Percentiles rank a stretch among this genome's conserved stretches.
phyloP scores from a whole-genome alignment of 306 rosid genomes.

The Prinsepia uniflora region DNA sequence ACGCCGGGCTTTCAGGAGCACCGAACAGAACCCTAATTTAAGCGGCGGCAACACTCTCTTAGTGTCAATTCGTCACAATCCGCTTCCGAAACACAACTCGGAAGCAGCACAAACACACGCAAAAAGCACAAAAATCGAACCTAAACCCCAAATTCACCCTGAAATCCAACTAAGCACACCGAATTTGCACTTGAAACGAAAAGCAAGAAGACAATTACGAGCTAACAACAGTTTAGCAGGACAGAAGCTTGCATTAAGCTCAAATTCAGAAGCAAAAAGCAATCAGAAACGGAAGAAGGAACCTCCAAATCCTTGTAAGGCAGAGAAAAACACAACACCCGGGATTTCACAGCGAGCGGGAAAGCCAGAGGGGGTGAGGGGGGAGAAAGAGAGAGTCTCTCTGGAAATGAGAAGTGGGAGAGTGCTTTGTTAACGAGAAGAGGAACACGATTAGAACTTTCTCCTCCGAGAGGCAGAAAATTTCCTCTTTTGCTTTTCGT shows the following conservation, averaged over 20 bases:
- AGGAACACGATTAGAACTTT: constrained; percentile 34
- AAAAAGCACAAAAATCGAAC: constrained; percentile 12
- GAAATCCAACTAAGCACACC: background rate
- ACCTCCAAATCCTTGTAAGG: constrained; percentile 35
- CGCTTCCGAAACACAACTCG: constrained; percentile 12
- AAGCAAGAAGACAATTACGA: background rate
- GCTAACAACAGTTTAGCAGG: background rate
- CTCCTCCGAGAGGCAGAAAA: constrained; percentile 23
- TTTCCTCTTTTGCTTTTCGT: background rate
- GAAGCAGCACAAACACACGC: constrained; percentile 5
- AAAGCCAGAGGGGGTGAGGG: constrained; percentile 5
- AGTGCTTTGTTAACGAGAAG: constrained; percentile 23
- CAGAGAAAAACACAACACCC: background rate
- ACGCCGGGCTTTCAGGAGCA: background rate
- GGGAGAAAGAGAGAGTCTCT: constrained; percentile 15
- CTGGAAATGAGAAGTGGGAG: constrained; percentile 2
- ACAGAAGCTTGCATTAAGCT: constrained; percentile 2
- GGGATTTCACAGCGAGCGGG: background rate
- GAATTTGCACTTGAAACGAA: background rate
- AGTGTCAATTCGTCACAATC: constrained; percentile 17
- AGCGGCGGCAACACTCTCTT: background rate
- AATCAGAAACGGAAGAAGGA: constrained; percentile 23
- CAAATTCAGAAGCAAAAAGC: background rate
- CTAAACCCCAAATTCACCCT: constrained; percentile 19
- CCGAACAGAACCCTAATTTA: constrained; percentile 30